Evolutionary conservation across 1,284 basidiomycete species (phyloP), one percentile per base, ranked within the genome.

Genomic region (Ustilago tritici): DNA sequence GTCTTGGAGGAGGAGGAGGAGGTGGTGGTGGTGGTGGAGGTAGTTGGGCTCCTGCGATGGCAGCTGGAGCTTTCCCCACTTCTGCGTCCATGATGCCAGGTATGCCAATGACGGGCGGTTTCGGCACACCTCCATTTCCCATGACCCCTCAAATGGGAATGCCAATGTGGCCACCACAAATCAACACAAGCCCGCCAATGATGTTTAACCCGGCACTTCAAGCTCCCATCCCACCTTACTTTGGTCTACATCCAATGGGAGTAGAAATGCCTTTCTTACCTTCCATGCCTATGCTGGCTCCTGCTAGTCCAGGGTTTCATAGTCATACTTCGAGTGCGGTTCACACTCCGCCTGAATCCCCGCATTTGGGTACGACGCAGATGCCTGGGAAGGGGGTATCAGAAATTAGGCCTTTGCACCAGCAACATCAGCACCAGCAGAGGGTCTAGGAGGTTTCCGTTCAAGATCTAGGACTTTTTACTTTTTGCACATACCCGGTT

Each of bases 271-370:
- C 43, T 46, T 65, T 50, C 34, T 14, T 59, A 19, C 50, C 72
- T 8, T 60, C 59, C 8, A 72, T 70, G 67, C 71, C 76, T 4
- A 65, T 74, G 65, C 41, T 70, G 2, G 65, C 71, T 6, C 75
- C 75, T 14, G 63, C 75, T 7, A 64, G 60, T n/a, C 75, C 75
- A 3, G 75, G 70, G 0, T 77, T 66, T 34, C 15, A 63, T 49
- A 59, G 55, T 34, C 62, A 68, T 28, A 55, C 64, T 2, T 62
- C 61, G 4, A 70, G 64, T n/a, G 65, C 62, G 0, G 61, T 77
- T 4, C 61, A 61, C 10, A 77, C 75, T 31, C 76, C 76, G 15
- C 76, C 76, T 0, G 76, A 78, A 31, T 74, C 71, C 41, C 76
- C 76, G 6, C 56, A 57, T 36, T 14, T 70, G 5, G 9, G 36